Percentiles rank a stretch among this genome's conserved stretches.
Evolutionary conservation across 345 rosid species (phyloP).

Genomic region (Leavenworthia alabamica): DNA sequence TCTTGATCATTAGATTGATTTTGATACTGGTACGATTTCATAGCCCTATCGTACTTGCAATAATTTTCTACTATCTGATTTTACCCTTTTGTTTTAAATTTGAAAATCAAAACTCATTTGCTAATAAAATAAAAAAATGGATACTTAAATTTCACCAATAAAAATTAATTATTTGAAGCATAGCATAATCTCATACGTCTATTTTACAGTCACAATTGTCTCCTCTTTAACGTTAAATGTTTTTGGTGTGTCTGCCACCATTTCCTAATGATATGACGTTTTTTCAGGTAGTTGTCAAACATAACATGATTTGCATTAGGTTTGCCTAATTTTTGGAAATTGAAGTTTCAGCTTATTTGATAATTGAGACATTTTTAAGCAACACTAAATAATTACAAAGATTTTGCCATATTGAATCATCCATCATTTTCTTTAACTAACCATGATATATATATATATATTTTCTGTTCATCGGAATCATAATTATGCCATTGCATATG

Average conservation of each 20-base stretch:
- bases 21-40: too few species aligned
- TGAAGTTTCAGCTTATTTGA: constrained; percentile 13
- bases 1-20: too few species aligned
- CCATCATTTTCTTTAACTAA: constrained; percentile 25
- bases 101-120: not conserved
- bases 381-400: not conserved
- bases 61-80: not conserved
- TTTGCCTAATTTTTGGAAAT: constrained; percentile 21
- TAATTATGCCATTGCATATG: too few species aligned
- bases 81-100: not conserved
- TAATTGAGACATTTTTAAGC: constrained; percentile 15
- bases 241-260: not conserved
- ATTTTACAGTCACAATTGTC: not conserved
- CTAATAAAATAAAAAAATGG: not conserved
- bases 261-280: not conserved
- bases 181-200: not conserved
- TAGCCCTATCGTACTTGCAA: too few species aligned
- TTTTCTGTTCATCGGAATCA: constrained; percentile 17
- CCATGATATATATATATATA: too few species aligned
- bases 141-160: not conserved
- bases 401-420: constrained; percentile 14
- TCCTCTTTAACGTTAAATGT: not conserved
- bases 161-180: not conserved
- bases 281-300: constrained; percentile 24
- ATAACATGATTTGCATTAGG: constrained; percentile 23